Conservation (phyloP, 2,329 filamentous ascomycete species). For the Colletotrichum eremochloae region DNA sequence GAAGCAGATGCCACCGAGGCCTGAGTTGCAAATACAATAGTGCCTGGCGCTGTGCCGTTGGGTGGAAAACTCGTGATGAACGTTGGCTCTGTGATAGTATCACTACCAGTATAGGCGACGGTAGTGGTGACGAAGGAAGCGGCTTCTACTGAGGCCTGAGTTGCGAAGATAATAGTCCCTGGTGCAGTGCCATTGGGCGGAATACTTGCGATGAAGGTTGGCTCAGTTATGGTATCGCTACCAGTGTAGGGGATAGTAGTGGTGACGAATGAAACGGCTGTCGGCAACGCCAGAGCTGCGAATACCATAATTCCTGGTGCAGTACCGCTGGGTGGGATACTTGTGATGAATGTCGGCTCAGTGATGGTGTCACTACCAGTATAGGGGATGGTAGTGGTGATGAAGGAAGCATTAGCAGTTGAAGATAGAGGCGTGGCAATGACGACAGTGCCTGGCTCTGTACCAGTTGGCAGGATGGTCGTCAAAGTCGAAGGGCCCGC, state of each 20-base stretch:
- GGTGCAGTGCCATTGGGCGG: slow-evolving; percentile 18
- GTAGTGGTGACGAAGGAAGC: slow-evolving; percentile 34
- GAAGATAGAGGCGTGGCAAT: slow-evolving; percentile 10
- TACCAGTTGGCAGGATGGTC: slow-evolving; percentile 26
- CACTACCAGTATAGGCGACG: slow-evolving; percentile 8
- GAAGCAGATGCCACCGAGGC: not conserved
- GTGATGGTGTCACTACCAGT: slow-evolving; percentile 11
- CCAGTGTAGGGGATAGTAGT: slow-evolving; percentile 20
- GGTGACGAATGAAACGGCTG: slow-evolving; percentile 25
- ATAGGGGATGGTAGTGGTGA: slow-evolving; percentile 4
- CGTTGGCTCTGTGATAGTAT: not conserved
- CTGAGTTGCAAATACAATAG: slow-evolving; percentile 16
- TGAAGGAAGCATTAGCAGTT: not conserved
- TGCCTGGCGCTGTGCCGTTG: slow-evolving; percentile 24
- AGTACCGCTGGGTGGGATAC: slow-evolving; percentile 21
- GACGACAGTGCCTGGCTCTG: slow-evolving; percentile 27
- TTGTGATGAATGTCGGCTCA: not conserved
- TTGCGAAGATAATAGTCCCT: slow-evolving; percentile 26
- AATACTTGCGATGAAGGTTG: slow-evolving; percentile 7
- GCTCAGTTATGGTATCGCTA: not conserved
- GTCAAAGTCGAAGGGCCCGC: slow-evolving; percentile 8
- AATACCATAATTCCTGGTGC: slow-evolving; percentile 31
- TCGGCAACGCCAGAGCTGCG: not conserved
- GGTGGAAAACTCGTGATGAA: slow-evolving; percentile 17
- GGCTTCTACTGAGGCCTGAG: not conserved